Conservation (phyloP, 257 asterid genomes). For the Jacaranda copaia region DNA sequence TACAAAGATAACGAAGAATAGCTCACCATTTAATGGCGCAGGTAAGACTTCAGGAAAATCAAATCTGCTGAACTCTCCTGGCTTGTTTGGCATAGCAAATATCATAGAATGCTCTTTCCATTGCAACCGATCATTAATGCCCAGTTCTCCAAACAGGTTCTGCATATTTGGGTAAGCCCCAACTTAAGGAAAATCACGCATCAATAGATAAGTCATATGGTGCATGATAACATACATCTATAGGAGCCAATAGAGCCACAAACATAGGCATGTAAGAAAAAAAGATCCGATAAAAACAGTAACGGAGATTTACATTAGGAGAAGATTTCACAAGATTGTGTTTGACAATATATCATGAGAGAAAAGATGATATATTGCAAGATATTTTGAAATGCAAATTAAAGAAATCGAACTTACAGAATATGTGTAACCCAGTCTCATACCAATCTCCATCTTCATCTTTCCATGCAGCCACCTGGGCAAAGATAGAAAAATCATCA, state of each 20-base stretch:
- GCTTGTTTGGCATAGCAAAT: conserved; percentile 97
- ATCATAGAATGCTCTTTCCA: conserved; percentile 99
- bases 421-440: conserved; percentile 95
- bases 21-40: conserved; percentile 88
- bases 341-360: conserved; percentile 1
- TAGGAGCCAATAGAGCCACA: neutral
- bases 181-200: conserved; percentile 66
- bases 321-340: neutral
- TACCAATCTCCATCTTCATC: conserved; percentile 98
- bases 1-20: conserved; percentile 7
- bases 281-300: neutral
- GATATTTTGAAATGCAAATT: neutral
- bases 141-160: conserved; percentile 97
- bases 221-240: conserved; percentile 13
- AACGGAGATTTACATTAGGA: neutral
- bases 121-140: conserved; percentile 89
- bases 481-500: conserved; percentile 32
- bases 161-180: conserved; percentile 99
- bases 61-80: conserved; percentile 96
- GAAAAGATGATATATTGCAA: neutral
- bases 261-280: neutral
- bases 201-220: conserved; percentile 42
- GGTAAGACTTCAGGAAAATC: conserved; percentile 90
- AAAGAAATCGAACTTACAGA: conserved; percentile 69
- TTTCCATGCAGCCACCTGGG: conserved; percentile 96